Conservation (phyloP, 2,329 filamentous ascomycete genomes). For the Lasiodiplodia sp. region DNA sequence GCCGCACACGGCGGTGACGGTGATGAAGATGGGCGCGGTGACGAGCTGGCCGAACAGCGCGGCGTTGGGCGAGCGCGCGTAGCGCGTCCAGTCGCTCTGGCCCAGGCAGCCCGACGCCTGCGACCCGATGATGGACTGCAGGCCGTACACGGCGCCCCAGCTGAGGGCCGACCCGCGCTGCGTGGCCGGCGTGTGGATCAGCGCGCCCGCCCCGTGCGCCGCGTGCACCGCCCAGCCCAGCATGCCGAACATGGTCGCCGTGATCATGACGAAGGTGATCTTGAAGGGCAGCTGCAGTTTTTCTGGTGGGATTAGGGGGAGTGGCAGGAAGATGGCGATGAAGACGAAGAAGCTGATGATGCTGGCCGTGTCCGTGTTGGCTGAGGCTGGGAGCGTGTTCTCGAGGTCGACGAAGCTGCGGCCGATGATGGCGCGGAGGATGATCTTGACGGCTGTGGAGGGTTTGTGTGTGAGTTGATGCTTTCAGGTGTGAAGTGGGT, state of each 20-base stretch:
- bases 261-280: constrained; percentile 57
- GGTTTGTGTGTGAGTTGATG: neutral
- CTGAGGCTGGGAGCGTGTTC: constrained; percentile 43
- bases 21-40: constrained; percentile 48
- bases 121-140: constrained; percentile 53
- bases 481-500: neutral
- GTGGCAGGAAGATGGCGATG: constrained; percentile 49
- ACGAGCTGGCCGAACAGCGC: constrained; percentile 48
- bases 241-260: constrained; percentile 30
- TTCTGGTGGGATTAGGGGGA: constrained; percentile 57
- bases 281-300: constrained; percentile 56
- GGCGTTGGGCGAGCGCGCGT: constrained; percentile 41
- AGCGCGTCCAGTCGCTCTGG: constrained; percentile 55
- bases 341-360: constrained; percentile 46
- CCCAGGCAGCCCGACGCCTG: constrained; percentile 53
- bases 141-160: constrained; percentile 56
- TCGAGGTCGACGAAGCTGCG: constrained; percentile 32
- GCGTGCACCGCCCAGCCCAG: constrained; percentile 56
- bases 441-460: constrained; percentile 25
- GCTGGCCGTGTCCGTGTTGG: constrained; percentile 45
- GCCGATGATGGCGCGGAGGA: constrained; percentile 28
- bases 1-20: constrained; percentile 48
- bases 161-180: constrained; percentile 48
- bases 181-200: constrained; percentile 47
- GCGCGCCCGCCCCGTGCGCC: constrained; percentile 48